These are phyloP conservation scores for Phoenix dactylifera DNA, from an alignment of 176 grass and related monocot species.

Conservation along the genomic window DNA sequence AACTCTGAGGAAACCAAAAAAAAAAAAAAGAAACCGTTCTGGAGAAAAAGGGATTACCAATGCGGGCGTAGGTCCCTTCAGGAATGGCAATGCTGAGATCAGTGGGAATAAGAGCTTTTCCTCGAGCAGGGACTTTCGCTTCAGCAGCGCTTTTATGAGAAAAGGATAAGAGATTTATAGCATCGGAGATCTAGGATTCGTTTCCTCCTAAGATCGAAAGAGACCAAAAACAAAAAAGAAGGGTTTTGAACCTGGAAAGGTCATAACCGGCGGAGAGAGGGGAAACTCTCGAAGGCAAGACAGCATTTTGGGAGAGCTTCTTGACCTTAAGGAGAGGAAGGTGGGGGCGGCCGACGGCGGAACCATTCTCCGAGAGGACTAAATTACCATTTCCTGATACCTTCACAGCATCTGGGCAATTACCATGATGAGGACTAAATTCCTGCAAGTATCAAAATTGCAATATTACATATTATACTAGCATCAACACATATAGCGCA, in stretches of 20 bases:
- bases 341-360: background rate
- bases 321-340: slow-evolving; percentile 54
- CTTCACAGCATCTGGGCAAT: slow-evolving; percentile 41
- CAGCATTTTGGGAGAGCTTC: slow-evolving; percentile 70
- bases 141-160: slow-evolving; percentile 47
- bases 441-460: slow-evolving; percentile 43
- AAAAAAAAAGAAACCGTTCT: no score
- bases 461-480: background rate
- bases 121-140: slow-evolving; percentile 51
- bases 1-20: background rate
- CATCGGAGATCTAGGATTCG: no score
- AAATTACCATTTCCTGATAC: slow-evolving; percentile 39
- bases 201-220: background rate
- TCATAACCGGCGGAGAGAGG: slow-evolving; percentile 76
- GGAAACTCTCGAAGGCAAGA: slow-evolving; percentile 68
- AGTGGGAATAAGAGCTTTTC: slow-evolving; percentile 63
- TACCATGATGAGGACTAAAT: slow-evolving; percentile 29
- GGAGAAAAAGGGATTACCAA: slow-evolving; percentile 33
- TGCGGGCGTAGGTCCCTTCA: slow-evolving; percentile 76
- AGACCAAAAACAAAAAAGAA: background rate
- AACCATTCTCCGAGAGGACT: slow-evolving; percentile 8
- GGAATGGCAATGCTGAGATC: slow-evolving; percentile 79
- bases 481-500: no score
- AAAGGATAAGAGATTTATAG: no score
- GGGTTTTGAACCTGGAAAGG: slow-evolving; percentile 50